phyloP scores from a whole-genome alignment of 805 yeast species.

The Candida sanyiensis region DNA sequence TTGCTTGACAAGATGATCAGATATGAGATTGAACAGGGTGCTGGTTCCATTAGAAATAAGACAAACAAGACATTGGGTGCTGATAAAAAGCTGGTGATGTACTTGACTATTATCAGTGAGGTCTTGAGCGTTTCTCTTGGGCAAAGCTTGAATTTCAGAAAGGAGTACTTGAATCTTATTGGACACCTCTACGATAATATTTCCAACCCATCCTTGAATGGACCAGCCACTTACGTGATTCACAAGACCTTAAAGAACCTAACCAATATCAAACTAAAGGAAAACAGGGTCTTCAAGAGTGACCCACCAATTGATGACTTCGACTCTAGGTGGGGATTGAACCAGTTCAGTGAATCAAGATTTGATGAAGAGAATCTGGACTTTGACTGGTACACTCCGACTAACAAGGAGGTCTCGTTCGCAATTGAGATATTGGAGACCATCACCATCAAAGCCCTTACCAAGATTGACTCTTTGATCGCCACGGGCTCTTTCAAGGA shows the following conservation, averaged over 20 bases:
- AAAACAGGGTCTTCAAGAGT: slow-evolving; percentile 48
- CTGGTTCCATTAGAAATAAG: slow-evolving; percentile 64
- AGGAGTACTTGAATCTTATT: slow-evolving; percentile 38
- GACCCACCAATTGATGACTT: slow-evolving; percentile 28
- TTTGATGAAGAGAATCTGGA: slow-evolving; percentile 43
- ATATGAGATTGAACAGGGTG: slow-evolving; percentile 66
- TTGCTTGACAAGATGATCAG: slow-evolving; percentile 39
- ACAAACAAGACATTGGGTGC: slow-evolving; percentile 65
- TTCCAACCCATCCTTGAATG: slow-evolving; percentile 50
- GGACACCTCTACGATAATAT: slow-evolving; percentile 25
- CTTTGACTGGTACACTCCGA: slow-evolving; percentile 76
- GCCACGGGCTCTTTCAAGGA: slow-evolving; percentile 18
- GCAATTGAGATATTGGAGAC: slow-evolving; percentile 55
- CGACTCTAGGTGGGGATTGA: slow-evolving; percentile 69
- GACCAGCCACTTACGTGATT: slow-evolving; percentile 53
- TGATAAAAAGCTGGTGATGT: slow-evolving; percentile 72
- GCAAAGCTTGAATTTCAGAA: slow-evolving; percentile 37
- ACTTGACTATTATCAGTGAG: slow-evolving; percentile 63
- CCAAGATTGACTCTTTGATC: slow-evolving; percentile 35
- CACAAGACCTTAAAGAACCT: slow-evolving; percentile 62
- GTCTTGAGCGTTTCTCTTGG: slow-evolving; percentile 63
- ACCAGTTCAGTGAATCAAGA: slow-evolving; percentile 50
- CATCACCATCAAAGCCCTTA: slow-evolving; percentile 40
- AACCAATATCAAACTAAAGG: slow-evolving; percentile 54
- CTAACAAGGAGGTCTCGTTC: slow-evolving; percentile 44